Percentiles rank a stretch among this genome's conserved stretches.
These are phyloP conservation scores for Alternaria brassicae DNA, from an alignment of 2,329 filamentous ascomycete genomes.

Conservation along the genomic window DNA sequence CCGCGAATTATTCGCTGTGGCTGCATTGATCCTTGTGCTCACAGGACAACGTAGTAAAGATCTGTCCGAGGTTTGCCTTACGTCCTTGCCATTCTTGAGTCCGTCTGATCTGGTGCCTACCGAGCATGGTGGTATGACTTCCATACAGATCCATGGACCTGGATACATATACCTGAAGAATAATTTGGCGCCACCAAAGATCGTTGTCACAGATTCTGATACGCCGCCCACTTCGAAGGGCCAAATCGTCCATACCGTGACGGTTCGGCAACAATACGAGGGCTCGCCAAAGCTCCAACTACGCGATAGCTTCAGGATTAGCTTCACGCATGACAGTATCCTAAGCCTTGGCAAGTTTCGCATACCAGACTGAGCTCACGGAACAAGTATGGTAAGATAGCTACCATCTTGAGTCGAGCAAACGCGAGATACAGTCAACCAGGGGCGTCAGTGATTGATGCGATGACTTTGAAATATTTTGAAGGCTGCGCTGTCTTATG, in stretches of 20 bases:
- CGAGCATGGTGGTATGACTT: conserved; percentile 14
- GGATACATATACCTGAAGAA: neutral
- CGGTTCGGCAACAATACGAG: conserved; percentile 29
- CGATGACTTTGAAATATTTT: no score
- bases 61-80: no score
- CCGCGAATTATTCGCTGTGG: conserved; percentile 37
- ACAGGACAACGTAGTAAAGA: no score
- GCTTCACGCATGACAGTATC: conserved; percentile 28
- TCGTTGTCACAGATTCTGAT: neutral
- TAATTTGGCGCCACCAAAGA: neutral
- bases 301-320: conserved; percentile 32
- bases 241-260: conserved; percentile 28
- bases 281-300: conserved; percentile 24
- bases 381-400: neutral
- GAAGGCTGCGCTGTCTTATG: neutral
- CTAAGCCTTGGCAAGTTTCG: conserved; percentile 23
- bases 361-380: neutral
- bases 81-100: no score
- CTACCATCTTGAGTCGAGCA: neutral
- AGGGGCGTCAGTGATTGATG: no score
- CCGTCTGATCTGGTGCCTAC: conserved; percentile 28
- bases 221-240: conserved; percentile 5
- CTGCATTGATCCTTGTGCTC: conserved; percentile 49
- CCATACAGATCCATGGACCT: conserved; percentile 21
- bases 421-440: neutral